Percentiles rank a stretch among this genome's conserved stretches.
Evolutionary conservation across 2,329 filamentous ascomycete species (phyloP).

Genomic region (Fusarium nisikadoi): DNA sequence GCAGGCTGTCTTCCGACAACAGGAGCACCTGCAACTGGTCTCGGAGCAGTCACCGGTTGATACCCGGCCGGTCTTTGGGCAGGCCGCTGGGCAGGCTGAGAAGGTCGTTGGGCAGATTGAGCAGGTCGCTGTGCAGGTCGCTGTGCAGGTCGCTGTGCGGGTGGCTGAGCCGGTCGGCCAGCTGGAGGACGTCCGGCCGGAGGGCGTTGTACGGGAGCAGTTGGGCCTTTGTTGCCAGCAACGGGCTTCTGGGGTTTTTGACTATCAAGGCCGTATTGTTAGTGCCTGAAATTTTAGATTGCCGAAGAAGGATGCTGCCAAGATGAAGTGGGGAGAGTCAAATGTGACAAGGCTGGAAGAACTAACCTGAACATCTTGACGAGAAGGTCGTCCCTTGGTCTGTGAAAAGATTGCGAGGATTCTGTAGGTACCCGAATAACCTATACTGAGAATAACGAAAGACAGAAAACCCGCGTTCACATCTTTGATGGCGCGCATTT

Average conservation of each 20-base stretch:
- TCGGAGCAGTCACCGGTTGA: conserved; percentile 8
- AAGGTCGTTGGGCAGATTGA: neutral
- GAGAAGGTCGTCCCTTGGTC: accelerated
- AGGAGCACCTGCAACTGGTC: neutral
- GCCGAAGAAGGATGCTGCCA: neutral
- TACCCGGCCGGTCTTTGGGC: conserved; percentile 1
- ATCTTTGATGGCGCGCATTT: neutral
- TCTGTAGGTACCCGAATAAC: accelerated
- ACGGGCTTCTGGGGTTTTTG: neutral
- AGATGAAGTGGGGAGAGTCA: neutral
- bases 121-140: neutral
- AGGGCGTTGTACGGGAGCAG: neutral
- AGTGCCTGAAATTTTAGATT: neutral
- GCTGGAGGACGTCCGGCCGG: neutral
- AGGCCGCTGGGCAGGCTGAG: neutral
- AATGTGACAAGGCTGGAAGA: neutral
- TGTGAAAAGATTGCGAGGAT: accelerated
- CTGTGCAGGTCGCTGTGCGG: neutral
- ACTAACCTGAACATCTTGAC: conserved; percentile 10
- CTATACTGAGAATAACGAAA: accelerated
- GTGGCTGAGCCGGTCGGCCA: neutral
- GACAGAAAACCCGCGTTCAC: accelerated
- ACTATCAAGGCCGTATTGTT: neutral
- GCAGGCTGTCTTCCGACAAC: conserved; percentile 20
- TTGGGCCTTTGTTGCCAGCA: neutral